Percentiles rank a stretch among this genome's conserved stretches.
These are phyloP conservation scores for Aeschynomene evenia DNA, from an alignment of 306 rosid genomes.

Conservation along the genomic window DNA sequence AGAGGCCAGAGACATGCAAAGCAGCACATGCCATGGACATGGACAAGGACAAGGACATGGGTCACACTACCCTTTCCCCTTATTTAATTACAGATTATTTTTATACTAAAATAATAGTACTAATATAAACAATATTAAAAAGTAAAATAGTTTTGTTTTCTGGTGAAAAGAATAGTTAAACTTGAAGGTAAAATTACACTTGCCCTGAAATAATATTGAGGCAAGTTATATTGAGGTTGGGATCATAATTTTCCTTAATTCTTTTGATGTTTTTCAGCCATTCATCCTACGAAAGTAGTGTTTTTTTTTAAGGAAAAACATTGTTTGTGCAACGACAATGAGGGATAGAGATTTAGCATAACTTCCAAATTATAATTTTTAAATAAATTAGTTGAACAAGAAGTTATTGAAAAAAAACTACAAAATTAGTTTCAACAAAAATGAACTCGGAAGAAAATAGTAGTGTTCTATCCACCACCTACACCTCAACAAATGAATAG, in stretches of 20 bases:
- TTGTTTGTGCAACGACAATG: not conserved
- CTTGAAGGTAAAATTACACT: not conserved
- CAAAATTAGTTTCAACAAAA: conserved; percentile 37
- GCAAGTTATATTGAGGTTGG: not conserved
- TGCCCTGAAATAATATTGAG: not conserved
- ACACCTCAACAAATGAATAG: not conserved
- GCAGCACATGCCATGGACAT: not conserved
- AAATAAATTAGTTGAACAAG: not conserved
- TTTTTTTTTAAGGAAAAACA: too few relatives aligned
- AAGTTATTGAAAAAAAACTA: not conserved
- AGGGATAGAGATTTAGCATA: not conserved
- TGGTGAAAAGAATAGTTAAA: not conserved
- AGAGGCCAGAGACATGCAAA: not conserved
- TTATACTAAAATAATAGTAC: too few relatives aligned
- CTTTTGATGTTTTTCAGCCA: too few relatives aligned
- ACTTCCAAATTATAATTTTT: not conserved
- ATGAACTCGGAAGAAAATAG: not conserved
- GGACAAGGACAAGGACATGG: not conserved
- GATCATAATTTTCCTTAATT: not conserved
- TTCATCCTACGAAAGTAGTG: too few relatives aligned
- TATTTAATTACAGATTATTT: not conserved
- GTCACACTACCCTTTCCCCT: not conserved
- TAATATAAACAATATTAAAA: not conserved
- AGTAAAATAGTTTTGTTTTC: not conserved
- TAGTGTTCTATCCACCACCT: not conserved